Evolutionary conservation across 1,139 yeast species (phyloP).

Genomic region (Lodderomyces jiufengensis): DNA sequence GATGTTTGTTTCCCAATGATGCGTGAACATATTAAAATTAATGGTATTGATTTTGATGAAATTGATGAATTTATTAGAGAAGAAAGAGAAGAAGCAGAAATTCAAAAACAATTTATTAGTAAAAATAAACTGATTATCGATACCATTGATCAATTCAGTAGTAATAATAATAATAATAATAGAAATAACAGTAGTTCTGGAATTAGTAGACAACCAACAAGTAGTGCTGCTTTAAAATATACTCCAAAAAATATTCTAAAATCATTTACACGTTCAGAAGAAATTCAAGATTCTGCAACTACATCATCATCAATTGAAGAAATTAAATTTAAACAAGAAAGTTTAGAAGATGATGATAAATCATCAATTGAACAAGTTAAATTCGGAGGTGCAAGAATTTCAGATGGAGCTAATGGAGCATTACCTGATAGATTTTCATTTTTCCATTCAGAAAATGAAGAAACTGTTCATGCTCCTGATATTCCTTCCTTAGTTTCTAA

Average conservation of each 20-base stretch:
- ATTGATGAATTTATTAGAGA: slow-evolving; percentile 70
- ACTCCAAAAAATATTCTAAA: slow-evolving; percentile 46
- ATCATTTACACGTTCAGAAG: slow-evolving; percentile 10
- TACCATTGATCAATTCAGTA: background rate
- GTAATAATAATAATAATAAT: slow-evolving; percentile 18
- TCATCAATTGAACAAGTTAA: slow-evolving; percentile 25
- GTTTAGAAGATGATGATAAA: slow-evolving; percentile 25
- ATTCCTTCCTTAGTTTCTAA: slow-evolving; percentile 68
- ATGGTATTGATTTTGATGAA: slow-evolving; percentile 77
- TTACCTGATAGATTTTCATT: slow-evolving; percentile 81
- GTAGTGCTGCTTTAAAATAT: slow-evolving; percentile 56
- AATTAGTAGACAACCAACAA: slow-evolving; percentile 2
- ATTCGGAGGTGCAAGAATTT: slow-evolving; percentile 12
- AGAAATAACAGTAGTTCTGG: slow-evolving; percentile 14
- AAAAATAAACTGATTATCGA: slow-evolving; percentile 15
- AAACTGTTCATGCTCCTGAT: slow-evolving; percentile 86
- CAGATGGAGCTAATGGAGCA: slow-evolving; percentile 10
- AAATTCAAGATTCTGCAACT: slow-evolving; percentile 9
- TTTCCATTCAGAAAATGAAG: slow-evolving; percentile 77
- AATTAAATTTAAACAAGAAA: slow-evolving; percentile 30
- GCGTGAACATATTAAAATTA: slow-evolving; percentile 63
- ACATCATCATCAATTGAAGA: slow-evolving; percentile 10
- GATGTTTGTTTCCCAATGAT: slow-evolving; percentile 97
- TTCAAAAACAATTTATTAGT: slow-evolving; percentile 31
- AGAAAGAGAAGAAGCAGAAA: slow-evolving; percentile 30